Evolutionary conservation across 2,329 filamentous ascomycete species (phyloP).

Genomic region (Fusarium sp.): DNA sequence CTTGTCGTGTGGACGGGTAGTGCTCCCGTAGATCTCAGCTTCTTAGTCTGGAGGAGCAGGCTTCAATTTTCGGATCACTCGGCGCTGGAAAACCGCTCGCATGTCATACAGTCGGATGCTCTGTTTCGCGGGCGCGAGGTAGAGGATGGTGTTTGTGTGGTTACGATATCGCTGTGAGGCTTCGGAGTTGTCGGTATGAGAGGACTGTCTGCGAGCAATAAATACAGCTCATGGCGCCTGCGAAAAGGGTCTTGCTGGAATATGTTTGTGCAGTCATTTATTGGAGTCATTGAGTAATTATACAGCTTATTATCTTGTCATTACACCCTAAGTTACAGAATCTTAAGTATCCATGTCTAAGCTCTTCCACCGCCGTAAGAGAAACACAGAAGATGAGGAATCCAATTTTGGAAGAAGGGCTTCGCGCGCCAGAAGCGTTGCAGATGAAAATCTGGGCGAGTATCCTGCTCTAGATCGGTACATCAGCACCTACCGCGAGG

Average conservation of each 20-base stretch:
- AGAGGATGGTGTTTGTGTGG: background rate
- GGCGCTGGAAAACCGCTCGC: constrained; percentile 16
- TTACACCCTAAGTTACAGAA: background rate
- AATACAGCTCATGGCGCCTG: constrained; percentile 12
- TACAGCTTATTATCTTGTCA: background rate
- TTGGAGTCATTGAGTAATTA: background rate
- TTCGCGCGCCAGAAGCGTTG: constrained; percentile 27
- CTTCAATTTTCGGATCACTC: constrained; percentile 21
- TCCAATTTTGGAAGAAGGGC: constrained; percentile 19
- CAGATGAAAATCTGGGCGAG: constrained; percentile 28
- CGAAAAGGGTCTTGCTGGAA: background rate
- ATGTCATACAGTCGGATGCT: constrained; percentile 14
- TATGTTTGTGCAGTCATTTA: background rate
- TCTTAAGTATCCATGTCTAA: constrained; percentile 20
- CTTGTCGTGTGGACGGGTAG: constrained; percentile 3
- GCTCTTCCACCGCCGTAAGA: constrained; percentile 33
- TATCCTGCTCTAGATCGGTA: constrained; percentile 34
- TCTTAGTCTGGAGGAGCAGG: background rate
- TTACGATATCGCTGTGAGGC: background rate
- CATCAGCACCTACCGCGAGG: constrained; percentile 38
- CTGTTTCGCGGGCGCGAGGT: constrained; percentile 5
- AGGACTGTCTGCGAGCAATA: constrained; percentile 14
- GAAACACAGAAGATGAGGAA: constrained; percentile 22
- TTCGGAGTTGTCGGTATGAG: constrained; percentile 6
- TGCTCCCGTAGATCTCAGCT: constrained; percentile 13